phyloP scores from a whole-genome alignment of 257 asterid species.

The Gentiana macrophylla region DNA sequence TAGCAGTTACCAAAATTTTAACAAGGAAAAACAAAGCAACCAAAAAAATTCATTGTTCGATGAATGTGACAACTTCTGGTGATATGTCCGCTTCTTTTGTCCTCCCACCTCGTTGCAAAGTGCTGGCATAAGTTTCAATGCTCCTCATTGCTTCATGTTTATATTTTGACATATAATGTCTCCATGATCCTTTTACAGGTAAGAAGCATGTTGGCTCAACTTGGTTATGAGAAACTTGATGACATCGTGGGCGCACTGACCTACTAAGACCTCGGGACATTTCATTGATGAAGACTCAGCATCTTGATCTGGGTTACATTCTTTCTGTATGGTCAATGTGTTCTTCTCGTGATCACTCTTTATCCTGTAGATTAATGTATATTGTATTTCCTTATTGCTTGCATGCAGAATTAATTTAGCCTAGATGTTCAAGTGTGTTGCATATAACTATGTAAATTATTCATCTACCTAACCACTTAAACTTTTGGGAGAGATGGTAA shows the following conservation, averaged over 20 bases:
- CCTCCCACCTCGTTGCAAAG: neutral
- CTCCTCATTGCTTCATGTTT: neutral
- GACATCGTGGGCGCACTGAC: conserved; percentile 82
- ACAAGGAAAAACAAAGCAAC: too few species aligned
- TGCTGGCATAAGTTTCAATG: neutral
- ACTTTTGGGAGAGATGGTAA: too few species aligned
- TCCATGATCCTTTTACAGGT: conserved; percentile 39
- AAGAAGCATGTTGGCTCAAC: conserved; percentile 83
- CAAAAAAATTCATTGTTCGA: too few species aligned
- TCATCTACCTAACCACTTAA: too few species aligned
- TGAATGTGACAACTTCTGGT: too few species aligned
- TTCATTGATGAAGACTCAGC: conserved; percentile 90
- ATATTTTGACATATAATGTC: neutral
- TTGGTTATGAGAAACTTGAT: conserved; percentile 93
- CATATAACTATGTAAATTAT: too few species aligned
- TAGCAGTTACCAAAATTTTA: too few species aligned
- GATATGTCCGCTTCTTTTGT: too few species aligned
- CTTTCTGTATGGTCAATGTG: conserved; percentile 51
- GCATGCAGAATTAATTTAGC: too few species aligned
- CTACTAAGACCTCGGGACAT: conserved; percentile 71
- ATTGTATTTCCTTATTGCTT: neutral
- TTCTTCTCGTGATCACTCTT: neutral
- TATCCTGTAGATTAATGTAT: neutral
- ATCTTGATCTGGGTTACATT: conserved; percentile 70
- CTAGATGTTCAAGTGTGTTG: too few species aligned